These are phyloP conservation scores for Mycena leptocephala DNA, from an alignment of 768 basidiomycete species.

Conservation along the genomic window DNA sequence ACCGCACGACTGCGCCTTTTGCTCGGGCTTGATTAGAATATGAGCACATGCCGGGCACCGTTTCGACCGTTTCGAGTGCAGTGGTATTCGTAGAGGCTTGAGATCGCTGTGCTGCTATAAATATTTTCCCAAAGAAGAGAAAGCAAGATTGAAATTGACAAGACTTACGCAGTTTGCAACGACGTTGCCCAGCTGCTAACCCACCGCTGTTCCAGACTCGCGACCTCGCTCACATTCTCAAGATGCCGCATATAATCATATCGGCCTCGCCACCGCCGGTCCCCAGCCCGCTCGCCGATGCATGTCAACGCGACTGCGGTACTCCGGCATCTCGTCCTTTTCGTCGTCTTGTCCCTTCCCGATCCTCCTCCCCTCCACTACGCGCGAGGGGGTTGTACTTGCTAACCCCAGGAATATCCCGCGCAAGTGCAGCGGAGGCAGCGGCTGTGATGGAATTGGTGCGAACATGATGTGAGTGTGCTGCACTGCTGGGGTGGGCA, in stretches of 20 bases:
- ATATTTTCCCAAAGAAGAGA: too few relatives aligned
- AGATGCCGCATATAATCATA: conserved; percentile 80
- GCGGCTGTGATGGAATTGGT: conserved; percentile 90
- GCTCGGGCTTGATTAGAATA: conserved; percentile 98
- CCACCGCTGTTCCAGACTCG: conserved; percentile 87
- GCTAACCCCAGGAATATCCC: conserved; percentile 88
- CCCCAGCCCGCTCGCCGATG: conserved; percentile 66
- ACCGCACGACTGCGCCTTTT: conserved; percentile 96
- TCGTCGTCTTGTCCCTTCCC: conserved; percentile 75
- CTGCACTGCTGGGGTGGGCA: conserved; percentile 63
- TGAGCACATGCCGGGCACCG: conserved; percentile 96
- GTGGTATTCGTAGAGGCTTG: conserved; percentile 90
- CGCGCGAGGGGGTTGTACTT: conserved; percentile 81
- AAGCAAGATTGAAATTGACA: neutral
- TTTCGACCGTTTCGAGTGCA: conserved; percentile 95
- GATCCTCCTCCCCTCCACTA: conserved; percentile 63
- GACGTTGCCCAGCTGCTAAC: conserved; percentile 84
- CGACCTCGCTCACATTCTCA: conserved; percentile 75
- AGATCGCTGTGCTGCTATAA: conserved; percentile 84
- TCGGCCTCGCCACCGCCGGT: conserved; percentile 79
- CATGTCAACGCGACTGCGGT: conserved; percentile 82
- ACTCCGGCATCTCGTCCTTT: conserved; percentile 87
- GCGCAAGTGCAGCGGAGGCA: conserved; percentile 89
- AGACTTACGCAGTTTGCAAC: conserved; percentile 73
- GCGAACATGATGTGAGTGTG: conserved; percentile 82